phyloP scores from a whole-genome alignment of 1,284 basidiomycete genomes.

The Tremellales sp. region DNA sequence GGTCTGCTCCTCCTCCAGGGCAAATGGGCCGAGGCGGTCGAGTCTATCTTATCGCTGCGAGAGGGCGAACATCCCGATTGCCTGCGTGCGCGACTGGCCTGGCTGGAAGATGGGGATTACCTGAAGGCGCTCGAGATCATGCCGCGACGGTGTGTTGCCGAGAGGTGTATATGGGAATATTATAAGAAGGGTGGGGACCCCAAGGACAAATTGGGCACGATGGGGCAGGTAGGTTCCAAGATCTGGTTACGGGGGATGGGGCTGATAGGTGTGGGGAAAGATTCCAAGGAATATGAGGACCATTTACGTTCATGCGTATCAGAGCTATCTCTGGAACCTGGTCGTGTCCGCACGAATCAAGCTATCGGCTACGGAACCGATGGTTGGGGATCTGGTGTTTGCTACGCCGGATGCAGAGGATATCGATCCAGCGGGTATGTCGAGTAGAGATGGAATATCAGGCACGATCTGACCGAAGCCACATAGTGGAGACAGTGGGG shows the following conservation, averaged over 20 bases:
- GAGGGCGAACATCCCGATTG: constrained; percentile 89
- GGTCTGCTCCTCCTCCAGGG: constrained; percentile 83
- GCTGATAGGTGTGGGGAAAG: constrained; percentile 50
- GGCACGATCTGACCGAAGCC: background rate
- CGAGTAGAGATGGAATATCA: constrained; percentile 26
- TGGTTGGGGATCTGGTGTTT: constrained; percentile 82
- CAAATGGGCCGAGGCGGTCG: constrained; percentile 82
- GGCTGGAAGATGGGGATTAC: constrained; percentile 72
- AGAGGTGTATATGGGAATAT: constrained; percentile 86
- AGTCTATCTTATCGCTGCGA: constrained; percentile 73
- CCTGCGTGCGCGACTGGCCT: constrained; percentile 69
- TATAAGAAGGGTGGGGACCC: constrained; percentile 75
- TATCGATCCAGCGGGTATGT: constrained; percentile 52
- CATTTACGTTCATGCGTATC: constrained; percentile 99
- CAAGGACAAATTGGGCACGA: constrained; percentile 78
- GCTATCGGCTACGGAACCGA: constrained; percentile 69
- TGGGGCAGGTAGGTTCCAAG: constrained; percentile 64
- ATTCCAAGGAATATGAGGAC: constrained; percentile 90
- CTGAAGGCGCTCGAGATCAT: constrained; percentile 73
- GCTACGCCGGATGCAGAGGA: constrained; percentile 51
- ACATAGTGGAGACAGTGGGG: background rate
- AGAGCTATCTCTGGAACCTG: constrained; percentile 98
- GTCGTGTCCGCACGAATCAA: constrained; percentile 88
- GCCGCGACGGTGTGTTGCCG: constrained; percentile 86
- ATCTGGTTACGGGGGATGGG: constrained; percentile 4